Evolutionary conservation across 163 green algal species (phyloP), one percentile per base, ranked within the genome.

Genomic region (Volvox carteri): DNA sequence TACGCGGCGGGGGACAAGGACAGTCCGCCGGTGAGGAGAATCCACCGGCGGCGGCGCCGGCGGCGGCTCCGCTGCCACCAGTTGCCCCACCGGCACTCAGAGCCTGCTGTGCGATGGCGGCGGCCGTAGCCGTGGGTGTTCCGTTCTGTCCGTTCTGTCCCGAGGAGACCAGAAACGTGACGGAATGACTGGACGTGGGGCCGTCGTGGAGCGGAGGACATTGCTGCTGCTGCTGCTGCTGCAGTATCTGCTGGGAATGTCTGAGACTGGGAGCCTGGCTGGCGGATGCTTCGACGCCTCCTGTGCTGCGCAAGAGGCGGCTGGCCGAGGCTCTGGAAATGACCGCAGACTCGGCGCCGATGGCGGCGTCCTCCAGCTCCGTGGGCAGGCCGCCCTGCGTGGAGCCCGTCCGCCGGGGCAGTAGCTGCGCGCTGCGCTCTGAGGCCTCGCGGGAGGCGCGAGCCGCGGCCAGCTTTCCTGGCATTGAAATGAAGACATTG

Each of bases 401-500:
- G 4, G 58, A 77, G 16, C 9, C 58, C 4, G 76, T 25, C 6
- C 78, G 78, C 14, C 62, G 62, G 4, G 14, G 44, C 42, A 58
- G 39, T 21, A 60, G 37, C 39, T 48, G 37, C 58, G 58, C 41
- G 37, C 18, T 9, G 60, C 78, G 78, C 30, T 86, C 79, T 21
- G 46, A 70, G 6, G 65, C 65, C 37, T 88, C 83, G 0, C 83
- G 68, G 2, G 83, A 88, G 16, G 83, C 83, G 12, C 83, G 52
- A 0, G 83, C 83, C 0, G 83, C 83, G 3, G 83, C 83, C 4
- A 88, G 83, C 50, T 72, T 88, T 28, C 50, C 70, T 1, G 83
- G 83, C 83, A 88, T 83, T 4, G 83, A 78, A 18, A 88, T 14
- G 37, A 88, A 88, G 21, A 74, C 37, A 60, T 88, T 60, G 23